Evolutionary conservation across 1,284 basidiomycete species (phyloP).

Genomic region (Trichosporon coremiiforme): DNA sequence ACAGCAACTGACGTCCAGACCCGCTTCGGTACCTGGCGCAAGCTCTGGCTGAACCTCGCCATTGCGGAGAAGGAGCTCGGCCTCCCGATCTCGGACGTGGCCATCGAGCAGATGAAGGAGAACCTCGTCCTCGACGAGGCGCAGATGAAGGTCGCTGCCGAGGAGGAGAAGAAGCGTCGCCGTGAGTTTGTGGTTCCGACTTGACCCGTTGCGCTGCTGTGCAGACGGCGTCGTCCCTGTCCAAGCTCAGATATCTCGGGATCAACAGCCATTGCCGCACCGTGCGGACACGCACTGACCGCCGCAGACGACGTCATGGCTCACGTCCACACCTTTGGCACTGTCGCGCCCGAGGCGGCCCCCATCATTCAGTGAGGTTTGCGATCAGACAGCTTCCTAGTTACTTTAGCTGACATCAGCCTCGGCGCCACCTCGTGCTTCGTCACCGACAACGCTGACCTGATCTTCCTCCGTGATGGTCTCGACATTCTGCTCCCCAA

Average conservation of each 20-base stretch:
- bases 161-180: slow-evolving; percentile 95
- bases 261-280: not conserved
- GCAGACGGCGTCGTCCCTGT: not conserved
- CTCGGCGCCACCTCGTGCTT: slow-evolving; percentile 97
- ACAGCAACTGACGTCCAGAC: slow-evolving; percentile 63
- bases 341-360: slow-evolving; percentile 90
- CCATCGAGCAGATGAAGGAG: slow-evolving; percentile 89
- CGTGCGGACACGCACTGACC: slow-evolving; percentile 18
- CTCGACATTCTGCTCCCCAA: slow-evolving; percentile 83
- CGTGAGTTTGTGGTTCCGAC: slow-evolving; percentile 55
- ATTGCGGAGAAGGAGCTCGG: slow-evolving; percentile 96
- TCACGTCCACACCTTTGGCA: slow-evolving; percentile 95
- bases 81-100: slow-evolving; percentile 82
- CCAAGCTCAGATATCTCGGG: not conserved
- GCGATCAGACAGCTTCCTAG: not conserved
- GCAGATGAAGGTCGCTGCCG: slow-evolving; percentile 88
- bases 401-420: slow-evolving; percentile 56
- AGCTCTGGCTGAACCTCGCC: slow-evolving; percentile 94
- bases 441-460: slow-evolving; percentile 97
- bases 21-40: slow-evolving; percentile 94
- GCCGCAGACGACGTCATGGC: slow-evolving; percentile 89
- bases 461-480: slow-evolving; percentile 91
- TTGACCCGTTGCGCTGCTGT: not conserved
- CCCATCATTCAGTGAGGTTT: slow-evolving; percentile 87
- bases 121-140: slow-evolving; percentile 86